These are phyloP conservation scores for Talaromyces sp. DNA, from an alignment of 2,329 filamentous ascomycete genomes.

Conservation along the genomic window DNA sequence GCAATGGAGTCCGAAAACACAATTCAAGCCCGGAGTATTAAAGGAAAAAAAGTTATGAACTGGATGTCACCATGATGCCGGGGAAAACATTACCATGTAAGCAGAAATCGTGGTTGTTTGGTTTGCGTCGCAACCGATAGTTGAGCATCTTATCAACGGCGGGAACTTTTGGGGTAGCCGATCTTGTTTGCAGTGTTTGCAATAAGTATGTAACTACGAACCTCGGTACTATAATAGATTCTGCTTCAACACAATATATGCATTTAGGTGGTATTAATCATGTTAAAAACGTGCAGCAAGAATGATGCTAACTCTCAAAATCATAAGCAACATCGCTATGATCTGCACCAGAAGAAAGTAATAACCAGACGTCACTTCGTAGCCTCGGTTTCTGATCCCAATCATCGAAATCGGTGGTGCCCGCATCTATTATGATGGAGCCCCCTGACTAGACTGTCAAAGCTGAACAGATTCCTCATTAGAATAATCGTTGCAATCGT, in stretches of 20 bases:
- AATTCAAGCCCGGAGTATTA: background rate
- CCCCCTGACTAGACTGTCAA: conserved; percentile 21
- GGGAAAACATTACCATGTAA: background rate
- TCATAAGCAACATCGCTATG: background rate
- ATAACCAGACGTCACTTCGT: background rate
- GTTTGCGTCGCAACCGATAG: background rate
- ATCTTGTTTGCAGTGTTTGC: conserved; percentile 17
- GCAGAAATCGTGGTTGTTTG: background rate
- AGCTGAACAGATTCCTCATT: conserved; percentile 31
- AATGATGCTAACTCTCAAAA: background rate
- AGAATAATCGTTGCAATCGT: conserved; percentile 16
- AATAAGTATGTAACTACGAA: background rate
- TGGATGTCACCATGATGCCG: background rate
- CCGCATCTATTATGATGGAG: conserved; percentile 21
- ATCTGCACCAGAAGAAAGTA: background rate
- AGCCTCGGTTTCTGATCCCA: conserved; percentile 12
- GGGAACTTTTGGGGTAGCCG: conserved; percentile 4
- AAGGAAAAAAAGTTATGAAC: background rate
- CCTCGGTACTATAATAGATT: too few relatives aligned
- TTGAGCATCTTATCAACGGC: background rate
- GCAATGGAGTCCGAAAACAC: background rate
- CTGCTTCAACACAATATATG: background rate
- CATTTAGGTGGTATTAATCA: background rate
- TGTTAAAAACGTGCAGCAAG: background rate
- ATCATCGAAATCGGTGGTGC: conserved; percentile 22